Evolutionary conservation across 2,329 filamentous ascomycete genomes (phyloP).

Genomic region (Neonectria neomacrospora): DNA sequence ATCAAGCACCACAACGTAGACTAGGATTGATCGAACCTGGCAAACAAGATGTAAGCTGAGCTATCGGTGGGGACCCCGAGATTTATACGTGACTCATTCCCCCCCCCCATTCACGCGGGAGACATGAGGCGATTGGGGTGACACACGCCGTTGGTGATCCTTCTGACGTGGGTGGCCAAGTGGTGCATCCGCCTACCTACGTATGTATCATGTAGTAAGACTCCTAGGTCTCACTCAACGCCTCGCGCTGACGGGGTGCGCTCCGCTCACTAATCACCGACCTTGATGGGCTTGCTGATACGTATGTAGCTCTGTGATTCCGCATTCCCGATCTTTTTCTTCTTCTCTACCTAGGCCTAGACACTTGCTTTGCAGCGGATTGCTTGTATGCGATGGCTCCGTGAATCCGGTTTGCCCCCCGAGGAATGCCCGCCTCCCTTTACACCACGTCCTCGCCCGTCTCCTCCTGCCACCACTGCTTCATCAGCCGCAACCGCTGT

Average conservation of each 20-base stretch:
- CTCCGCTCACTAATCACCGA: too few species aligned
- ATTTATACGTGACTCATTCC: not conserved
- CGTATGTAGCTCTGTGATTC: not conserved
- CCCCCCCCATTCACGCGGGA: not conserved
- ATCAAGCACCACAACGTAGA: not conserved
- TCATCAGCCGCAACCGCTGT: conserved; percentile 62
- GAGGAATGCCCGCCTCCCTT: not conserved
- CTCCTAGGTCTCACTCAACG: not conserved
- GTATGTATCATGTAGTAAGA: too few species aligned
- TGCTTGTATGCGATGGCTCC: not conserved
- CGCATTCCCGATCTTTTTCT: not conserved
- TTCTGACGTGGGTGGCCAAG: not conserved
- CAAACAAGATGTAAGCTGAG: not conserved
- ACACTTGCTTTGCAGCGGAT: not conserved
- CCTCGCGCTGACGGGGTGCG: not conserved
- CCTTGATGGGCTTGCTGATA: not conserved
- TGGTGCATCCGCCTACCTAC: not conserved
- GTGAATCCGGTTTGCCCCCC: not conserved
- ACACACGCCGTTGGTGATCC: not conserved
- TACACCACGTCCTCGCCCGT: conserved; percentile 37
- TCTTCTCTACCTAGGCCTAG: too few species aligned
- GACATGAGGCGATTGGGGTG: not conserved
- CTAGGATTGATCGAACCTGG: not conserved
- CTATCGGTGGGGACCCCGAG: not conserved
- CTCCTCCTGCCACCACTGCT: conserved; percentile 70